Evolutionary conservation across 179 eudicot genomes (phyloP).

Genomic region (Actinidia polygama): DNA sequence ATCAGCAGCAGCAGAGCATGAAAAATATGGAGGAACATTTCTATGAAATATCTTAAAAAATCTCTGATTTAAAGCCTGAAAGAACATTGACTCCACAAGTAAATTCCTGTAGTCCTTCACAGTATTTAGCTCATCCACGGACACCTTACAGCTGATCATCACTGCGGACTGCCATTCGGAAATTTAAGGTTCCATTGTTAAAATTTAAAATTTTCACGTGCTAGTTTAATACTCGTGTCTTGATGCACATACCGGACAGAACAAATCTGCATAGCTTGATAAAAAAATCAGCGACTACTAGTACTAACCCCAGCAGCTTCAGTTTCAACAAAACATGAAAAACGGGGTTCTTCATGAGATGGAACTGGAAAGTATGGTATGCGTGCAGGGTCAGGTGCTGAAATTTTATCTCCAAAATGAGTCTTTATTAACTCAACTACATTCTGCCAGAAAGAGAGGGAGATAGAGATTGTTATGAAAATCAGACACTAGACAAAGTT

Average conservation of each 20-base stretch:
- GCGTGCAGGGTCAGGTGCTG: constrained; percentile 49
- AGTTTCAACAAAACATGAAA: constrained; percentile 82
- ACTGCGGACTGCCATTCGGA: constrained; percentile 71
- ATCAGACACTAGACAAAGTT: background rate
- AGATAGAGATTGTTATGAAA: constrained; percentile 10
- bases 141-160: constrained; percentile 86
- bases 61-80: constrained; percentile 82
- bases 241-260: background rate
- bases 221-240: background rate
- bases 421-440: constrained; percentile 77
- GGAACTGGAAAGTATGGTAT: constrained; percentile 68
- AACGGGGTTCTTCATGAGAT: constrained; percentile 76
- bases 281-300: constrained; percentile 1
- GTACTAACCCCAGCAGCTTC: constrained; percentile 90
- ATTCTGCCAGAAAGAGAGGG: constrained; percentile 43
- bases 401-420: constrained; percentile 60
- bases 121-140: constrained; percentile 61
- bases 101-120: constrained; percentile 81
- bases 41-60: constrained; percentile 78
- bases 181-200: constrained; percentile 12
- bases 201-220: background rate
- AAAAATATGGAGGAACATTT: constrained; percentile 76
- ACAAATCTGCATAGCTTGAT: background rate
- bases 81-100: constrained; percentile 83
- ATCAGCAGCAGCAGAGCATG: constrained; percentile 84